Base-by-base conservation (phyloP, 805 yeast species). In the Saturnispora besseyi region DNA sequence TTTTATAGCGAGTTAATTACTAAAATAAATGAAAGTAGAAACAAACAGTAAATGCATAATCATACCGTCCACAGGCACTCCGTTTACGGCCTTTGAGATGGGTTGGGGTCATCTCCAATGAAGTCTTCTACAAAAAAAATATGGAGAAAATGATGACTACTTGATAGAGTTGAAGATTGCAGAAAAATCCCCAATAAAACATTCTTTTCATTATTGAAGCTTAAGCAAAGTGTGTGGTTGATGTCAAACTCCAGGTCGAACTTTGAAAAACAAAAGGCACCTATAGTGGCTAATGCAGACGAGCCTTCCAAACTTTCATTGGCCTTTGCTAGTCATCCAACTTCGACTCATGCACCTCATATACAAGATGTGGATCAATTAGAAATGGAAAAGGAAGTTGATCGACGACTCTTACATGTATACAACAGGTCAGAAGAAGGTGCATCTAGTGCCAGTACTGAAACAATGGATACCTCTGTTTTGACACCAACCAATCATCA, bases 221-320 rank as follows among this genome's bases (percentile, higher is more conserved):
- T 18, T 15, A 15, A 11, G 11, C 18, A 18, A 10, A 36, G 15
- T 15, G 24, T 6, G 21, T 18, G 15, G 40, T 22, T 21, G 40
- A 36, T 36, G 40, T 15, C 40, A 12, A 36, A 18, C 24, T 36
- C 24, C 22, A 36, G 10, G 12, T 36, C 40, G 15, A 36, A 22
- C 40, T 36, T 41, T 41, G 33, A 41, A 21, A 44, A 44, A 29
- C 29, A 44, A 26, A n/a, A 21, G 18, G 31, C 44, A 18, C 18
- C 38, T 12, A 15, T 24, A 28, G 22, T 28, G 12, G 22, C 65
- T 61, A 57, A 11, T 13, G 45, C 26, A 6, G 47, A 46, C 7
- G 48, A 44, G 7, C 41, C 46, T 9, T 63, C 67, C 5, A 64
- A 64, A 46, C 51, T 64, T 12, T 64, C 68, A 8, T 45, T 64